Base-by-base conservation (phyloP, 176 grass and related monocot genomes). In the Triticum turgidum region DNA sequence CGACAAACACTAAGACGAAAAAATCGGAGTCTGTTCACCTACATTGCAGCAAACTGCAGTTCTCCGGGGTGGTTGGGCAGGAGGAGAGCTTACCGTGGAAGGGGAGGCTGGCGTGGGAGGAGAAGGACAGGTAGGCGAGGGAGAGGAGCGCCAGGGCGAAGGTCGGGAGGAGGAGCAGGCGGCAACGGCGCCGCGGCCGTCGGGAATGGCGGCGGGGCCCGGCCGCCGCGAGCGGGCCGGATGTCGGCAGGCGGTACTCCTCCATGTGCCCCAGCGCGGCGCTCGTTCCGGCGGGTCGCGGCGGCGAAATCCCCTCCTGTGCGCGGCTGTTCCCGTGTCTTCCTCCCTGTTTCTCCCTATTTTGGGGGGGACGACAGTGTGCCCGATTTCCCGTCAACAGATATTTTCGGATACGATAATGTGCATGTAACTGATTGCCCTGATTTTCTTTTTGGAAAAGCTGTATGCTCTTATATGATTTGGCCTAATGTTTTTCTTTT, bases 61-160 rank as follows among this genome's bases (percentile, higher is more conserved):
- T 52, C 17, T 45, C 34, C 35, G 13, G 39, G 35, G 37, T 47
- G 21, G 25, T 74, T 78, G 22, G 15, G 32, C 13, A 15, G 78
- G 21, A 15, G 78, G 17, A 63, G 25, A 15, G 69, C 88, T 84
- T 76, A 98, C 96, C 84, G 49, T 91, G 86, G 52, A 94, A 88
- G 21, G 89, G 89, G 45, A 89, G 79, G 77, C 59, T 91, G 77
- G 80, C 69, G 37, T 87, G 87, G 49, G 88, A 91, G 27, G 71
- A 85, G 78, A 94, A 89, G 61, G 91, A 89, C 82, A 97, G 81
- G 80, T 91, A 95, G 61, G 80, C 72, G 18, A 97, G 35, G 65
- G 73, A 89, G 33, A 95, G 62, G 13, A 98, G 76, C 3, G 80
- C 80, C n/a, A 95, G 39, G 34, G 81, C 34, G 64, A 95, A 79